A percentile compares a stretch with the other conserved stretches of the same genome.
Conservation (phyloP, 2,329 filamentous ascomycete species). For the Fusarium penzigii region DNA sequence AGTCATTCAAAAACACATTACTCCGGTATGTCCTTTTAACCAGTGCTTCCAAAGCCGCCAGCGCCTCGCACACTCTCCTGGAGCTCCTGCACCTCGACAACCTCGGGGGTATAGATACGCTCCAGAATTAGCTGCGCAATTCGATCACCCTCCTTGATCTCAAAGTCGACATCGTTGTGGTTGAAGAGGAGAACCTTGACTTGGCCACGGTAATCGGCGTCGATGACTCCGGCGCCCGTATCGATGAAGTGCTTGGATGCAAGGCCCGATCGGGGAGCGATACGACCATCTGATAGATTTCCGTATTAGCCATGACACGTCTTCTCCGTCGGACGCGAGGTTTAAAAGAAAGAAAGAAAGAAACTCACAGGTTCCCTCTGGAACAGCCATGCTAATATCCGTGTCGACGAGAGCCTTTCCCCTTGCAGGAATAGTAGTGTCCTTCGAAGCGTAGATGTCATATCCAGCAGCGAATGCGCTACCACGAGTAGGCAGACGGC, state of each 20-base stretch:
- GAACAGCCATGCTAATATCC: conserved; percentile 87
- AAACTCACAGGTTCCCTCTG: conserved; percentile 79
- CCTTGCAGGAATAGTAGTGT: conserved; percentile 74
- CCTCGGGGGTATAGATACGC: conserved; percentile 89
- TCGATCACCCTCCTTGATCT: conserved; percentile 81
- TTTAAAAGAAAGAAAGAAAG: too few relatives aligned
- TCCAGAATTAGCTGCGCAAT: conserved; percentile 93
- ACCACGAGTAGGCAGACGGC: conserved; percentile 82
- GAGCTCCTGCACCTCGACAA: conserved; percentile 84
- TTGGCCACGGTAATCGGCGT: conserved; percentile 93
- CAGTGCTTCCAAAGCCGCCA: conserved; percentile 90
- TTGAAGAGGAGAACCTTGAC: conserved; percentile 97
- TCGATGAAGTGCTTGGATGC: conserved; percentile 96
- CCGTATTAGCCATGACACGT: background rate
- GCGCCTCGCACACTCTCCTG: conserved; percentile 89
- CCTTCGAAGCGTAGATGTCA: conserved; percentile 81
- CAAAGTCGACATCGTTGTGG: conserved; percentile 79
- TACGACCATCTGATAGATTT: conserved; percentile 68
- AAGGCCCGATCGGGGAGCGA: conserved; percentile 88
- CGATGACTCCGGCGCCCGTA: conserved; percentile 93
- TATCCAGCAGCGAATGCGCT: conserved; percentile 91
- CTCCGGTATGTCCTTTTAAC: conserved; percentile 34
- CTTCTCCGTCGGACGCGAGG: too few relatives aligned
- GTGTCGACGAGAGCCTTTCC: conserved; percentile 89
- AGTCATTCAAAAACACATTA: conserved; percentile 9